Percentiles rank a stretch among this genome's conserved stretches.
phyloP scores from a whole-genome alignment of 495 filamentous ascomycete species.

The Neurospora sp. region DNA sequence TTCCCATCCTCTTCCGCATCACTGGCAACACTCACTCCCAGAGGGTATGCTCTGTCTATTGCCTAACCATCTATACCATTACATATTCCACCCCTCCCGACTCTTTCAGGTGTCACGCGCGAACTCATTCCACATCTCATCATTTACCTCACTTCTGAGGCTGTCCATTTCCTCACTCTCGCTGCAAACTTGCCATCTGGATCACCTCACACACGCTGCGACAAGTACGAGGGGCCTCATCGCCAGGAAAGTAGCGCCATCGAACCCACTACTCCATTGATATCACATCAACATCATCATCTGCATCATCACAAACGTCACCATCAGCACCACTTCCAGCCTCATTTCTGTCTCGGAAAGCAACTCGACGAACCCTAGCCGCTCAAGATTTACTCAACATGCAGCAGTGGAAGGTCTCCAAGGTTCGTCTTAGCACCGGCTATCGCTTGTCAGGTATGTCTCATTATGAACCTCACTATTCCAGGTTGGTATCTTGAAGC shows the following conservation, averaged over 20 bases:
- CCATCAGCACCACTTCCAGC: background rate
- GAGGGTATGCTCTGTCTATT: no score
- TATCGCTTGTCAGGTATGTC: background rate
- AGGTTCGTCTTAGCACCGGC: background rate
- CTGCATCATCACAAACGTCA: background rate
- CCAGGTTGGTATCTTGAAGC: background rate
- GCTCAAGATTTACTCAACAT: background rate
- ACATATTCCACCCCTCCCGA: no score
- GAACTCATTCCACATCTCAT: background rate
- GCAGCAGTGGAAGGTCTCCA: background rate
- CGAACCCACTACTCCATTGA: background rate
- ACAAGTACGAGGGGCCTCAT: background rate
- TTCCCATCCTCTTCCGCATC: no score
- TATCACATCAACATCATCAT: background rate
- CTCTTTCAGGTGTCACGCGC: no score
- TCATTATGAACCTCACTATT: background rate
- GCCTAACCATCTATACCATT: no score
- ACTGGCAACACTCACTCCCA: no score
- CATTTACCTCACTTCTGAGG: no score
- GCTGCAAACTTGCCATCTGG: background rate
- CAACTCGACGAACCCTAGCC: background rate
- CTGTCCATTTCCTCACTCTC: background rate
- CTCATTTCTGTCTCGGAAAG: background rate
- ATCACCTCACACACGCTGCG: background rate
- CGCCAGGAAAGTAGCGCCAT: background rate